Conservation (phyloP, 768 basidiomycete species). For the Phylloporus scabripes region DNA sequence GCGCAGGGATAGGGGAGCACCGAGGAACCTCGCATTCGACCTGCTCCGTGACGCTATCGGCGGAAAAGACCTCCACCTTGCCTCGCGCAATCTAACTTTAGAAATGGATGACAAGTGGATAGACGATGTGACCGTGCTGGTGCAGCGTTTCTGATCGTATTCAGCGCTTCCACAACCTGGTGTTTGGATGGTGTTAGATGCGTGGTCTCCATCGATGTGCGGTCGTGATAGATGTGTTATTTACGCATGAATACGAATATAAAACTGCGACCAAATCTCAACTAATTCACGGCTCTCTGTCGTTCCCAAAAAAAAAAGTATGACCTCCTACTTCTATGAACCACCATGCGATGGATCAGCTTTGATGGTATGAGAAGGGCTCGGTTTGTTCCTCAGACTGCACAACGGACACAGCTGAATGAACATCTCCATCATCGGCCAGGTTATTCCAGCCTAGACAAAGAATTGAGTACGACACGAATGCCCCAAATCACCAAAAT, state of each 20-base stretch:
- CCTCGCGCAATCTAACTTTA: conserved; percentile 42
- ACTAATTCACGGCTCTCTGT: background rate
- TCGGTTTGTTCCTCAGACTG: conserved; percentile 38
- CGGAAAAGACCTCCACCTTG: conserved; percentile 35
- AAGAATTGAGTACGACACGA: conserved; percentile 4
- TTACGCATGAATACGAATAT: conserved; percentile 12
- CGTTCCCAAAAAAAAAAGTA: background rate
- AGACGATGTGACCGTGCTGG: conserved; percentile 44
- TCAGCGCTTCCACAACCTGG: background rate
- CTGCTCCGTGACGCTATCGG: conserved; percentile 41
- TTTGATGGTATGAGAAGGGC: conserved; percentile 18
- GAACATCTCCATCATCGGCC: conserved; percentile 72
- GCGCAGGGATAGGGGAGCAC: conserved; percentile 10
- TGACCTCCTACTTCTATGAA: conserved; percentile 2
- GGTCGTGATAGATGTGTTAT: conserved; percentile 10
- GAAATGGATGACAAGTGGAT: conserved; percentile 50
- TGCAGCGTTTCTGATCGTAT: conserved; percentile 33
- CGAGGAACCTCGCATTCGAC: conserved; percentile 35
- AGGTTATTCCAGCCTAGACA: conserved; percentile 59
- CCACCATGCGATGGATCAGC: conserved; percentile 11
- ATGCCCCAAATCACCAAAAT: background rate
- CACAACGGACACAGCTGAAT: conserved; percentile 54
- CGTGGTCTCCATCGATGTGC: conserved; percentile 5
- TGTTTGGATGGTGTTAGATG: conserved; percentile 2
- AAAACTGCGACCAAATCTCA: conserved; percentile 2